Percentiles rank a stretch among this genome's conserved stretches.
phyloP scores from a whole-genome alignment of 2,329 filamentous ascomycete species.

The Aspergillus aculeatinus region DNA sequence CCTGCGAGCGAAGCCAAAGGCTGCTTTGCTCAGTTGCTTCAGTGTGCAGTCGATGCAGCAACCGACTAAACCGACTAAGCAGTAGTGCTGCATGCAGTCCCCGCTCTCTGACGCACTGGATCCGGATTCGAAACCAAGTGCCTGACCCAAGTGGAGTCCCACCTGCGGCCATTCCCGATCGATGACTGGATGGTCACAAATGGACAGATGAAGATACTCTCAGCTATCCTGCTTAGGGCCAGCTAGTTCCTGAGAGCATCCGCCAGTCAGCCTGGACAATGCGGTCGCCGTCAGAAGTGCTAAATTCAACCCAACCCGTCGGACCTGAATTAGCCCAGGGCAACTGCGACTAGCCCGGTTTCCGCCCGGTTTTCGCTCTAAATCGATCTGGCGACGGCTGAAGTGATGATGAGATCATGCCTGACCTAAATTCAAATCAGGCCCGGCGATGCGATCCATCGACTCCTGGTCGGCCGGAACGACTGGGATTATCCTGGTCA shows the following conservation, averaged over 20 bases:
- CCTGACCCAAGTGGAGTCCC: slow-evolving; percentile 4
- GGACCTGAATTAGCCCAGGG: slow-evolving; percentile 1
- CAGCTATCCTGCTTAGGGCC: neutral
- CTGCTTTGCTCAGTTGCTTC: neutral
- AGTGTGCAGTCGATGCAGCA: neutral
- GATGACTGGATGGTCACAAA: slow-evolving; percentile 3
- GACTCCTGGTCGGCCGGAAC: neutral
- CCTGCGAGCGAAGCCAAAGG: neutral
- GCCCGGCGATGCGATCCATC: neutral
- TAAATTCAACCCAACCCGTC: neutral
- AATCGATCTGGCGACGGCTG: neutral
- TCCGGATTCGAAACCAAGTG: slow-evolving; percentile 3
- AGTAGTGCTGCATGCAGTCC: slow-evolving; percentile 1
- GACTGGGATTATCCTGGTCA: neutral
- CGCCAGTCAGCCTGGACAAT: neutral
- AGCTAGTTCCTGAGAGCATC: neutral
- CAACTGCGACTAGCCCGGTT: neutral
- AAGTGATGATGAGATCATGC: slow-evolving; percentile 17
- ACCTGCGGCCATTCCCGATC: neutral
- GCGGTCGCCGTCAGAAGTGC: neutral
- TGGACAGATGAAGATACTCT: neutral
- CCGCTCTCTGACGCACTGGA: neutral
- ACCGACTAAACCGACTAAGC: no score
- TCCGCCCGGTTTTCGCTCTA: slow-evolving; percentile 1
- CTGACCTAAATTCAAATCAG: slow-evolving; percentile 19